Base-by-base conservation (phyloP, 805 yeast species). In the Wickerhamiella kurtzmanii region DNA sequence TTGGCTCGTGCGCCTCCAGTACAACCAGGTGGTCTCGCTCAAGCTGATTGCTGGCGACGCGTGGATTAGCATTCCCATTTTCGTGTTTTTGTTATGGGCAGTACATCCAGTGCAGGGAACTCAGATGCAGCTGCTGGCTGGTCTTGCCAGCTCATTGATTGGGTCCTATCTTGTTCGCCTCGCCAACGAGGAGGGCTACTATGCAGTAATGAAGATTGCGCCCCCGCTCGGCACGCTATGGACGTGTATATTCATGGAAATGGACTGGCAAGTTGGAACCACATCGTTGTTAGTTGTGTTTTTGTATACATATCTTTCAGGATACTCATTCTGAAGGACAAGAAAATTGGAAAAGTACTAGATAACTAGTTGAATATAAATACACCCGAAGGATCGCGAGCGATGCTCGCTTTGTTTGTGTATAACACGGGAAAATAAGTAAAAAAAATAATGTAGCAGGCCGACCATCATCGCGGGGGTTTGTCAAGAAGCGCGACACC, bases 221-320 rank as follows among this genome's bases (percentile, higher is more conserved):
- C 71, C 71, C 8, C 64, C 71, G 1, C 50, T 67, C 3, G 71
- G 69, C 17, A 66, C 71, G 13, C 47, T 67, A 6, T 62, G 66
- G 60, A 60, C 64, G 6, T 67, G 70, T 69, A 52, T 64, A 20
- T 61, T 67, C 43, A 50, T 67, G 17, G 71, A 67, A 48, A 50
- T 67, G 55, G 66, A 65, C 44, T 62, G 66, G 61, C 55, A 60
- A 19, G 59, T 53, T 56, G 59, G 64, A 1, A 55, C 58, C 3
- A 44, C 54, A 4, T 48, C 58, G 13, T 44, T 63, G 21, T 54
- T 54, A 6, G 52, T 54, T 1, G 52, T 61, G 9, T 60, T 53
- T 6, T 49, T 48, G 16, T 63, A 56, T 53, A 60, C 52, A 8
- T 51, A 45, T 41, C 8, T 32, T 28, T 44, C 45, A 19, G 59